Conservation (phyloP, 1,284 basidiomycete species). For the Ustilago cynodontis region DNA sequence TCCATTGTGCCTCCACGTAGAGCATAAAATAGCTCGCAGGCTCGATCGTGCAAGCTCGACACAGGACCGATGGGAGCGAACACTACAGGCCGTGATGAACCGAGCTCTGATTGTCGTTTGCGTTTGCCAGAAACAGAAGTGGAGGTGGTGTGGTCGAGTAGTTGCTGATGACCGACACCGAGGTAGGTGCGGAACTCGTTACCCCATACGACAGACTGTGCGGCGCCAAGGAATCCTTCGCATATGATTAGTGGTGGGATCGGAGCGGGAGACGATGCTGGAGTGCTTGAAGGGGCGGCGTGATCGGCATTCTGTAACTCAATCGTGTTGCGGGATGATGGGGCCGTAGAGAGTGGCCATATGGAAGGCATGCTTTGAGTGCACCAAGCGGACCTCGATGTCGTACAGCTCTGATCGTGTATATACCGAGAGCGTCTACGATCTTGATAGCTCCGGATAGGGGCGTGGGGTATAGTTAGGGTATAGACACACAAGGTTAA, state of each 20-base stretch:
- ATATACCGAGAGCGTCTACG: not conserved
- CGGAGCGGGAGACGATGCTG: not conserved
- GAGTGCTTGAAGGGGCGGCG: not conserved
- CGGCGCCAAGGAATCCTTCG: conserved; percentile 74
- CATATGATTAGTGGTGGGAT: conserved; percentile 74
- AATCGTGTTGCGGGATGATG: not conserved
- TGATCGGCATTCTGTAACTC: not conserved
- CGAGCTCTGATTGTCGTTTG: conserved; percentile 8
- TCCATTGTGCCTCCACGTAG: conserved; percentile 74
- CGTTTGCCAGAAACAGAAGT: not conserved
- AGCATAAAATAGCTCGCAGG: conserved; percentile 76
- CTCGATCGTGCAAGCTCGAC: conserved; percentile 76
- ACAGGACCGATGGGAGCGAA: conserved; percentile 71
- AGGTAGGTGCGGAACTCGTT: conserved; percentile 48
- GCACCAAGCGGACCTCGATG: not conserved
- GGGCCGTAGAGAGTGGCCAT: conserved; percentile 10
- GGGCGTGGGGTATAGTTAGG: not conserved
- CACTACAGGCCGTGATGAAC: conserved; percentile 22
- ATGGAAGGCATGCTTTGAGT: conserved; percentile 4
- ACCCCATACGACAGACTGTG: conserved; percentile 73
- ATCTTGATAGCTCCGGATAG: not conserved
- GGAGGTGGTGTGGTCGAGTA: conserved; percentile 16
- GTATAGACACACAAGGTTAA: not conserved
- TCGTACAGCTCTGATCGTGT: conserved; percentile 1
- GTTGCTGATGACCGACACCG: conserved; percentile 42